These are phyloP conservation scores for Pseudoscleropodium purum DNA, from an alignment of 225 moss, liverwort and hornwort genomes.

Conservation along the genomic window DNA sequence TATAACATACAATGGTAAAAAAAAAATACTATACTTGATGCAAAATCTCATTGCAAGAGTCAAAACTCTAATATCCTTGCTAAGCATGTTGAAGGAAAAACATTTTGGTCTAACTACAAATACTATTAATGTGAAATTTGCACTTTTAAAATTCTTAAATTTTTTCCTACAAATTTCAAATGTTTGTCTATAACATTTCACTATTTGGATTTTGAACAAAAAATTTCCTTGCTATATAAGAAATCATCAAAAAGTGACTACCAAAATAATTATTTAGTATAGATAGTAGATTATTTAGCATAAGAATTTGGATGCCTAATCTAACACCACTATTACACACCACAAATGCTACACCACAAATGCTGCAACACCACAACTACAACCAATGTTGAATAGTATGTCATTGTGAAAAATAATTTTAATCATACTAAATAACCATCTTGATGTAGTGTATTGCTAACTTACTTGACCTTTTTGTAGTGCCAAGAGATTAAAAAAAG, in stretches of 20 bases:
- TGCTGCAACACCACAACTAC: background rate
- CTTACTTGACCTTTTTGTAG: accelerated
- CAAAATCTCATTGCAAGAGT: no score
- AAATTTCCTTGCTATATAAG: accelerated
- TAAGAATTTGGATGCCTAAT: background rate
- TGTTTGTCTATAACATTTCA: background rate
- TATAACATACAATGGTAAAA: no score
- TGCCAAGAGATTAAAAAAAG: background rate
- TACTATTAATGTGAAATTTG: accelerated
- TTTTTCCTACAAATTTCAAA: background rate
- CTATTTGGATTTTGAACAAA: background rate
- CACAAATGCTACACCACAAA: background rate
- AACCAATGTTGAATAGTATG: background rate
- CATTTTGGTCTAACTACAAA: background rate
- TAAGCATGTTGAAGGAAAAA: no score
- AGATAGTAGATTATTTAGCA: background rate
- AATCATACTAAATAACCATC: background rate
- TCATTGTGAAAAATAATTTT: background rate
- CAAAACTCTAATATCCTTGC: no score
- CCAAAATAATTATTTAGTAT: background rate
- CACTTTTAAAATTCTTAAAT: background rate
- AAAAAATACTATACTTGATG: no score
- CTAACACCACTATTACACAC: background rate
- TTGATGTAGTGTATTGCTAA: accelerated
- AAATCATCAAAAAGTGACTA: background rate